Conservation (phyloP, 1,284 basidiomycete genomes). For the Tylopilus orsonianus region DNA sequence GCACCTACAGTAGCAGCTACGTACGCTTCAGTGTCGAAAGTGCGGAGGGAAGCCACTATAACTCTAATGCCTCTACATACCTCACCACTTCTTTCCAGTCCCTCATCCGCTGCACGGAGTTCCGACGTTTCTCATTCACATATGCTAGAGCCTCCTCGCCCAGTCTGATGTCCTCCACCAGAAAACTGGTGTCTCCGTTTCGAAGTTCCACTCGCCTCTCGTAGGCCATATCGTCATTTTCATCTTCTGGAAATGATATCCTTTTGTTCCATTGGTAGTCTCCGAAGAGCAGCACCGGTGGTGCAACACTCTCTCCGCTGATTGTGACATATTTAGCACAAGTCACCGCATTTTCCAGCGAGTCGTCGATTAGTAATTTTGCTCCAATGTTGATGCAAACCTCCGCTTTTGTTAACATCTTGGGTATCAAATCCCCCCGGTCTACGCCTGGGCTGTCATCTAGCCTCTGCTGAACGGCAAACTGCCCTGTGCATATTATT, state of each 20-base stretch:
- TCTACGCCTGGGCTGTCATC: slow-evolving; percentile 37
- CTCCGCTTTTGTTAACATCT: slow-evolving; percentile 68
- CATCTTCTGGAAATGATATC: slow-evolving; percentile 41
- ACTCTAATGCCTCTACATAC: slow-evolving; percentile 22
- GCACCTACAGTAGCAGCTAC: too few species aligned
- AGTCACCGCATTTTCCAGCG: slow-evolving; percentile 71
- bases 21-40: too few species aligned
- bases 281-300: slow-evolving; percentile 75
- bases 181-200: slow-evolving; percentile 52
- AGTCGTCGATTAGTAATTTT: slow-evolving; percentile 74
- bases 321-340: slow-evolving; percentile 40
- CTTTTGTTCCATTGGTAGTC: slow-evolving; percentile 74
- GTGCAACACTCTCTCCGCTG: slow-evolving; percentile 23
- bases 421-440: slow-evolving; percentile 45
- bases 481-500: slow-evolving; percentile 77
- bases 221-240: slow-evolving; percentile 57
- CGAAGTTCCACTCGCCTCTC: slow-evolving; percentile 49
- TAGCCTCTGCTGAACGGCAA: slow-evolving; percentile 39
- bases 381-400: slow-evolving; percentile 67
- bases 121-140: slow-evolving; percentile 36
- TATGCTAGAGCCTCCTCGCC: slow-evolving; percentile 21
- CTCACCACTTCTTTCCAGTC: slow-evolving; percentile 56
- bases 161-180: slow-evolving; percentile 47
- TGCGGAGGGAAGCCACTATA: too few species aligned
- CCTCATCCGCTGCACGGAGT: slow-evolving; percentile 47